Conservation (phyloP, 1,284 basidiomycete genomes). For the Leccinum subrobustum region DNA sequence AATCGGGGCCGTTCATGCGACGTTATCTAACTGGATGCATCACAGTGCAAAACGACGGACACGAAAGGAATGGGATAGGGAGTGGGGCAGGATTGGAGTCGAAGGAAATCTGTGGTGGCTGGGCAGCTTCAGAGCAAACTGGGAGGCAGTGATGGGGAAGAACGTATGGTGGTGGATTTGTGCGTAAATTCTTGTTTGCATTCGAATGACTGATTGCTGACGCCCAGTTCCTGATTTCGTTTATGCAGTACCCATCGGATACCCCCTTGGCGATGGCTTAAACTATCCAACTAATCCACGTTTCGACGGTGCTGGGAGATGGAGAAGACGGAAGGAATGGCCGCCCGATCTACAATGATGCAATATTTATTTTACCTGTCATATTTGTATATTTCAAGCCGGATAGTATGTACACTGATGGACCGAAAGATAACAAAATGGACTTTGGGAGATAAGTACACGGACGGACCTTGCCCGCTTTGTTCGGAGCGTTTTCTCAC, state of each 20-base stretch:
- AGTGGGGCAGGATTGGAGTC: slow-evolving; percentile 71
- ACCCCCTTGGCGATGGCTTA: slow-evolving; percentile 57
- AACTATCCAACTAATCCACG: slow-evolving; percentile 70
- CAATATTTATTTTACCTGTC: slow-evolving; percentile 1
- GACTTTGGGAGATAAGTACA: neutral
- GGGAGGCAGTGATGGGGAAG: slow-evolving; percentile 76
- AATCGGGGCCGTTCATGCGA: neutral
- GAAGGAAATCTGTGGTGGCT: slow-evolving; percentile 90
- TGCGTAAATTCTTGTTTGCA: slow-evolving; percentile 41
- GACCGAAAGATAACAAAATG: neutral
- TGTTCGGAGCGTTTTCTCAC: neutral
- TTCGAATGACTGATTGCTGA: slow-evolving; percentile 6
- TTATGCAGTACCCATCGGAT: slow-evolving; percentile 65
- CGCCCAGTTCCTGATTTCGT: neutral
- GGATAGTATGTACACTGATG: neutral
- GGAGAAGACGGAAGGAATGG: slow-evolving; percentile 69
- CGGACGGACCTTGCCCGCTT: neutral
- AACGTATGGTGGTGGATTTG: slow-evolving; percentile 67
- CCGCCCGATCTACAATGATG: slow-evolving; percentile 56
- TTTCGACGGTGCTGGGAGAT: slow-evolving; percentile 67
- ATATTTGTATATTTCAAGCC: neutral
- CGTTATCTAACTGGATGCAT: slow-evolving; percentile 5
- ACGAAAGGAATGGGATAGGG: slow-evolving; percentile 60
- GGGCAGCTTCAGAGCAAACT: slow-evolving; percentile 58
- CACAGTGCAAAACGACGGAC: slow-evolving; percentile 48